A percentile compares a stretch with the other conserved stretches of the same genome.
phyloP scores from a whole-genome alignment of 1,139 yeast genomes.

The Blastobotrys indianensis region DNA sequence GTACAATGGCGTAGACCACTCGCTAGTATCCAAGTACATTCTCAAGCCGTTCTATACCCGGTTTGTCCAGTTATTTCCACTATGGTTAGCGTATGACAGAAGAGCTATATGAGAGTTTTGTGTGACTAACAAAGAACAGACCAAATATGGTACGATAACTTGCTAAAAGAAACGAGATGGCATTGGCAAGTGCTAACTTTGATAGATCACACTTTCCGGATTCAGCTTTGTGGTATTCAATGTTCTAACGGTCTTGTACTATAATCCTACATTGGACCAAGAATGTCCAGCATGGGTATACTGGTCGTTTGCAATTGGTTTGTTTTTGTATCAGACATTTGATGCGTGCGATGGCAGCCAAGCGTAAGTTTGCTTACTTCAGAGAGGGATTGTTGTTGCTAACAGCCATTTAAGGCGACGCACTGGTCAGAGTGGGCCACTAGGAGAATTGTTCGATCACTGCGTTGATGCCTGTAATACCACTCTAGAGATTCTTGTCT shows the following conservation, averaged over 20 bases:
- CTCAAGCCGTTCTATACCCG: conserved; percentile 67
- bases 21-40: conserved; percentile 65
- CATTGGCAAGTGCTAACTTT: conserved; percentile 28
- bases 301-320: conserved; percentile 71
- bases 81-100: conserved; percentile 56
- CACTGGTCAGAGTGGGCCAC: conserved; percentile 91
- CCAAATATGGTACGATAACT: conserved; percentile 22
- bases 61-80: conserved; percentile 71
- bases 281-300: conserved; percentile 77
- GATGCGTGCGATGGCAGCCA: conserved; percentile 97
- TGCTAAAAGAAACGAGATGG: no score
- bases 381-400: neutral
- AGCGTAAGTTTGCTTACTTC: conserved; percentile 47
- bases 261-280: conserved; percentile 60
- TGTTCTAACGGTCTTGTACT: conserved; percentile 59
- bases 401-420: conserved; percentile 38
- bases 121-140: conserved; percentile 8
- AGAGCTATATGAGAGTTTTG: neutral
- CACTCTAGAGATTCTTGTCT: conserved; percentile 66
- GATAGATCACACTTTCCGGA: conserved; percentile 76
- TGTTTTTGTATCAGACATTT: conserved; percentile 88
- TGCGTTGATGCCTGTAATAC: conserved; percentile 89
- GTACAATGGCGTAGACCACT: conserved; percentile 74
- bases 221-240: conserved; percentile 63
- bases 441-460: conserved; percentile 92